These are phyloP conservation scores for Babesia bovis DNA, from an alignment of 169 alveolate genomes.

Conservation along the genomic window DNA sequence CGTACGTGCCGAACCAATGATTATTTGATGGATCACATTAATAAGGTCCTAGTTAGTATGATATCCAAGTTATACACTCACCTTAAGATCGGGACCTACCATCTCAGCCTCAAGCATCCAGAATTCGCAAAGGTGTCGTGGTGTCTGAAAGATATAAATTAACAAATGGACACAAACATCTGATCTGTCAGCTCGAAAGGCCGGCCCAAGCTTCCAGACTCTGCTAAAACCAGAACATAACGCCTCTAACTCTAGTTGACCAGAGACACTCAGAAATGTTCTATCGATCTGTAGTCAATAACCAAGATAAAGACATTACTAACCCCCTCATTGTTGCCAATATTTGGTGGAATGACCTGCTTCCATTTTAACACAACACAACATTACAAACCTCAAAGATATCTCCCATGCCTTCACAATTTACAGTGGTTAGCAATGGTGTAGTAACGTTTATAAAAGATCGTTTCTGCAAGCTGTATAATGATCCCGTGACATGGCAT, in stretches of 20 bases:
- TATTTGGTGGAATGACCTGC: slow-evolving; percentile 19
- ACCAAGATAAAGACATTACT: neutral
- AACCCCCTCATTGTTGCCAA: slow-evolving; percentile 16
- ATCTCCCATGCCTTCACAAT: slow-evolving; percentile 99
- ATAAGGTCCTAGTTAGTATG: slow-evolving; percentile 55
- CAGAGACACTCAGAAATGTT: slow-evolving; percentile 95
- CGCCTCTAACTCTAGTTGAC: slow-evolving; percentile 94
- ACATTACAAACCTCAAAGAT: slow-evolving; percentile 91
- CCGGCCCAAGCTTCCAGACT: slow-evolving; percentile 97
- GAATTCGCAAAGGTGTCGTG: slow-evolving; percentile 97
- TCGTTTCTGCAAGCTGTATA: slow-evolving; percentile 71
- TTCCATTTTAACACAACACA: slow-evolving; percentile 55
- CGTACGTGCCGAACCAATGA: slow-evolving; percentile 46
- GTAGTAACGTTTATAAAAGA: slow-evolving; percentile 95
- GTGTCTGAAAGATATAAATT: slow-evolving; percentile 74
- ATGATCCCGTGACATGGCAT: slow-evolving; percentile 74
- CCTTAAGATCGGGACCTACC: slow-evolving; percentile 67
- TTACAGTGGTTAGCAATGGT: slow-evolving; percentile 97
- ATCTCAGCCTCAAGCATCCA: slow-evolving; percentile 99
- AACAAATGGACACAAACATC: slow-evolving; percentile 61
- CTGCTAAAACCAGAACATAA: slow-evolving; percentile 92
- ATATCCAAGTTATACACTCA: slow-evolving; percentile 51
- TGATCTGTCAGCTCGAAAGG: slow-evolving; percentile 98
- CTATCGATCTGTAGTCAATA: slow-evolving; percentile 75
- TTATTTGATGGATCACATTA: slow-evolving; percentile 47